Base-by-base conservation (phyloP, 2,329 filamentous ascomycete species). In the Cercospora beticola region DNA sequence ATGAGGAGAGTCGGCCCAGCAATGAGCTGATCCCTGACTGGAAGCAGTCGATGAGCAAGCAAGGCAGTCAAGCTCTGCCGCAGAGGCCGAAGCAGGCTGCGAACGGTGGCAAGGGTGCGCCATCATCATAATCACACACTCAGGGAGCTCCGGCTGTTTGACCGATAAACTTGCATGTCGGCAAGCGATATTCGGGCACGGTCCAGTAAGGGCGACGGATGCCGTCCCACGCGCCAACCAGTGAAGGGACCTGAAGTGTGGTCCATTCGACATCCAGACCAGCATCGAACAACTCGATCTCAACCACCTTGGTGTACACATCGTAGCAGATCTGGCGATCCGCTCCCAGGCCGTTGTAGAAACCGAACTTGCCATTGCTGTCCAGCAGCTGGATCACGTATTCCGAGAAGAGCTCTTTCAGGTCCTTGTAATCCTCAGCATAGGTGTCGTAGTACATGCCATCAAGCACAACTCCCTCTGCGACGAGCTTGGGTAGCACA, bases 381-480 rank as follows among this genome's bases (percentile, higher is more conserved):
- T 92, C 89, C 57, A 99, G 82, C 64, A 98, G 80, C 0, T 88
- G 90, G 33, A 95, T 92, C 10, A 98, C 89, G 74, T 91, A 89
- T 79, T 98, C 95, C 2, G 87, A 90, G 78, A 98, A 97, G 82
- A 98, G 97, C 68, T 89, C 85, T 58, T 90, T 90, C 30, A 98
- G 87, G 78, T 94, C 92, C 2, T 85, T 84, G 80, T 98, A 99
- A 71, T 95, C 92, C 81, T 99, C 95, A 6, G 93, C 95, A 79
- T 98, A 98, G 0, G 95, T 99, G 78, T 99, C 95, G 77, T 97
- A 98, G 83, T 98, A 99, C 73, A 99, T 83, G 10, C 79, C 83
- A 69, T 85, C 83, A 64, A 85, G 82, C 23, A 77, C 73, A 5
- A 79, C 77, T 46, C 80, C 81, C 67, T 82, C 76, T 67, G 81